A percentile compares a stretch with the other conserved stretches of the same genome.
Evolutionary conservation across 352 stramenopile genomes (phyloP).

Genomic region (Discostella stelligera): DNA sequence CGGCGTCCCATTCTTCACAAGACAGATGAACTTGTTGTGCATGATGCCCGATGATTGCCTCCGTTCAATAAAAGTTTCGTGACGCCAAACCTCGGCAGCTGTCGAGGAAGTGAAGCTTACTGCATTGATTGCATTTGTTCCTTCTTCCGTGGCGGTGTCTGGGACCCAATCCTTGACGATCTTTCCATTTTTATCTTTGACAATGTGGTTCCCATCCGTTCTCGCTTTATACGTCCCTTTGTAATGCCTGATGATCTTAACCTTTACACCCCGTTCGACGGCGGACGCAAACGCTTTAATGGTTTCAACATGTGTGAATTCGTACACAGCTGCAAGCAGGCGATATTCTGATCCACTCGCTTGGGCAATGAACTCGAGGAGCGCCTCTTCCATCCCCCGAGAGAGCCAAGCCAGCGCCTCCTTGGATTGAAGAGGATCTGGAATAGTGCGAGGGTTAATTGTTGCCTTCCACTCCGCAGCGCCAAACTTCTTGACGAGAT

Average conservation of each 20-base stretch:
- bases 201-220: constrained; percentile 22
- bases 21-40: constrained; percentile 57
- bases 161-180: constrained; percentile 34
- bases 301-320: constrained; percentile 46
- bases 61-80: constrained; percentile 48
- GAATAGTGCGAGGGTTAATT: constrained; percentile 48
- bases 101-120: constrained; percentile 32
- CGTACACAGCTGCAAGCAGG: constrained; percentile 34
- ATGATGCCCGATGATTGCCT: constrained; percentile 38
- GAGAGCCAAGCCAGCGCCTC: constrained; percentile 46
- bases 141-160: constrained; percentile 13
- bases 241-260: constrained; percentile 51
- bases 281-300: constrained; percentile 40
- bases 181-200: constrained; percentile 35
- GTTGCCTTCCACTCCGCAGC: constrained; percentile 17
- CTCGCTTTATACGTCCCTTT: constrained; percentile 26
- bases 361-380: constrained; percentile 41
- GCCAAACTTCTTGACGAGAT: constrained; percentile 28
- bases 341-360: constrained; percentile 19
- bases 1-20: constrained; percentile 23
- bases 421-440: constrained; percentile 31
- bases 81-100: constrained; percentile 34
- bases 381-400: constrained; percentile 39
- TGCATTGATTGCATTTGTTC: constrained; percentile 17
- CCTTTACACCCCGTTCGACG: constrained; percentile 37